Evolutionary conservation across 306 rosid genomes (phyloP), one percentile per base, ranked within the genome.

Genomic region (Echinosophora koreensis): DNA sequence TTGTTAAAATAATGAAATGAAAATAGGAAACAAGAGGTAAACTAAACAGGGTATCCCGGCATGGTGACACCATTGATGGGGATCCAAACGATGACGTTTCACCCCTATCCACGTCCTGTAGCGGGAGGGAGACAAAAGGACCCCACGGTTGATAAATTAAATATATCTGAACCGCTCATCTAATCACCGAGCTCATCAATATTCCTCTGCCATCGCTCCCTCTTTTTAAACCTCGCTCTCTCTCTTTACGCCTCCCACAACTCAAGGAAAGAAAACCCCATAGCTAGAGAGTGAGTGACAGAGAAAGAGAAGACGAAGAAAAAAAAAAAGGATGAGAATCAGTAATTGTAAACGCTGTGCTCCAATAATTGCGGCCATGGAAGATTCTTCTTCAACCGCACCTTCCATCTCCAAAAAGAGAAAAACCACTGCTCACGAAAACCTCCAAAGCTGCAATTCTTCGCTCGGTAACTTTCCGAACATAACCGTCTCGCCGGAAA

Each of bases 271-370:
- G 57, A 88, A 54, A 42, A 66, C 5, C 55, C 55, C 3, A 16
- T 12, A 35, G 8, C 59, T 69, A 14, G 57, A 41, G 34, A 34
- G 56, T 9, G 50, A 44, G 46, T 15, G 8, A 15, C 28, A 44
- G 14, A 44, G 46, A 22, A 6, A 15, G 34, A 65, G 27, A 74
- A 47, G 51, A 73, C n/a, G 18, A 61, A 1, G 27, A 17, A 0
- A 1, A 67, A 49, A 6, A 2, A 37, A 4, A 6, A 37, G 1
- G 41, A 37, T 37, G 16, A 73, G 18, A 47, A 87, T 87, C 93
- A 66, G 80, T 3, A 89, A 83, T 9, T 66, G 69, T 42, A 89
- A 89, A 83, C 88, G 97, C 71, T 76, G 71, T 84, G 77, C 82
- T 44, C 79, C 58, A 22, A 78, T 73, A 70, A 57, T 78, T 63